Base-by-base conservation (phyloP, 208 protist species). In the Leishmania tropica region DNA sequence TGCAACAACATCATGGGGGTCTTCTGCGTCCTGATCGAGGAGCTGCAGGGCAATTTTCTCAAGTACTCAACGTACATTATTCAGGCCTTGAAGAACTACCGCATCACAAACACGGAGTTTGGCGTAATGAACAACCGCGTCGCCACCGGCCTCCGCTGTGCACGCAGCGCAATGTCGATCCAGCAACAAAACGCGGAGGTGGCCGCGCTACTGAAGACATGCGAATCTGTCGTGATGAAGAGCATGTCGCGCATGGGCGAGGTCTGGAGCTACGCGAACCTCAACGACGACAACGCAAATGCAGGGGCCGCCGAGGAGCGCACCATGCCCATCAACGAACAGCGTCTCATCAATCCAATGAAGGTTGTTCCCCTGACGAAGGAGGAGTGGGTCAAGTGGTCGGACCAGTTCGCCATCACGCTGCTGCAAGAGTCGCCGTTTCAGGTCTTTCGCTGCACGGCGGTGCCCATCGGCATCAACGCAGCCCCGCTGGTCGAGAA, bases 341-440 rank as follows among this genome's bases (percentile, higher is more conserved):
- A 91, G 75, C 81, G 86, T 24, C 85, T 96, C 72, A 87, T 96
- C 51, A 78, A 51, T 24, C 84, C 70, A 37, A 87, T 95, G 51
- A 93, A 94, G 71, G 88, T 87, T 21, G 67, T 92, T 47, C 90
- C 90, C 40, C 79, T 93, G 19, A 94, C 90, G 11, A 90, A 92
- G 82, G 94, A 97, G 79, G 93, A 97, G 81, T 96, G 91, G 90
- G 48, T 93, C 31, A 90, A 92, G 64, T 97, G 93, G 91, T 70
- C 88, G 19, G 87, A 94, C 58, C 85, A 94, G 78, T 96, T 97
- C 74, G 85, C 80, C 71, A 79, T 91, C 56, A 81, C 73, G n/a
- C 70, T 96, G 37, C 85, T 97, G 80, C 90, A 95, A 67, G 90
- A 97, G 79, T 96, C 95, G 28, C 95, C 95, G 3, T 97, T 91